phyloP scores from a whole-genome alignment of 768 basidiomycete species.

The Mycena belliarum region DNA sequence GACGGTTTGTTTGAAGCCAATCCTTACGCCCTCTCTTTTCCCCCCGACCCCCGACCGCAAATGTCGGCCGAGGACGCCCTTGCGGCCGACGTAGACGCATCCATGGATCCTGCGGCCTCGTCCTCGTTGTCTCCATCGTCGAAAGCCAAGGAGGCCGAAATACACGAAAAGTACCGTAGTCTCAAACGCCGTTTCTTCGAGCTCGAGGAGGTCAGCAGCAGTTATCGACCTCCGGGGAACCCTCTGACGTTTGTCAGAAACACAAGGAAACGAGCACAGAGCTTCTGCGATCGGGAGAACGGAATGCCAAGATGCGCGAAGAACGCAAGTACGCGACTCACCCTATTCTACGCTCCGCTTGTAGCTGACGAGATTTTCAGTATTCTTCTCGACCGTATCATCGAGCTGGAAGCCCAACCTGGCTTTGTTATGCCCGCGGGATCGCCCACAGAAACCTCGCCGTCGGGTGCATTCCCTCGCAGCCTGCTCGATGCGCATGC shows the following conservation, averaged over 20 bases:
- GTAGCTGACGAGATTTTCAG: slow-evolving; percentile 32
- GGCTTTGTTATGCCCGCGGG: slow-evolving; percentile 16
- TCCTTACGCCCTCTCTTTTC: slow-evolving; percentile 8
- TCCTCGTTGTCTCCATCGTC: slow-evolving; percentile 21
- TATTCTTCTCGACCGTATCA: slow-evolving; percentile 57
- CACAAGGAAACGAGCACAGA: slow-evolving; percentile 60
- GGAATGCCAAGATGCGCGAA: slow-evolving; percentile 59
- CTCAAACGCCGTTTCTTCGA: slow-evolving; percentile 68
- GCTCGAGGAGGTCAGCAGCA: slow-evolving; percentile 63
- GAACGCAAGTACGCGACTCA: slow-evolving; percentile 59
- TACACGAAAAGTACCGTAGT: slow-evolving; percentile 61
- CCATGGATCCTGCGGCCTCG: neutral
- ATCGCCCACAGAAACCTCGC: slow-evolving; percentile 16
- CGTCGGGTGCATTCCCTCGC: slow-evolving; percentile 46
- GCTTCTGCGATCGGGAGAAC: slow-evolving; percentile 60
- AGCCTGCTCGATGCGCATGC: slow-evolving; percentile 38
- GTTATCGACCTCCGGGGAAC: slow-evolving; percentile 22
- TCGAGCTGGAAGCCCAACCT: slow-evolving; percentile 54
- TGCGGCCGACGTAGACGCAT: neutral
- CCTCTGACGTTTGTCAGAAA: slow-evolving; percentile 45
- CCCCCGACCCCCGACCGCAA: neutral
- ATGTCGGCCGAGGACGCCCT: neutral
- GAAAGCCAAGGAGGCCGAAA: slow-evolving; percentile 45
- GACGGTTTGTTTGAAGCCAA: slow-evolving; percentile 9
- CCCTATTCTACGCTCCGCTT: slow-evolving; percentile 7